Evolutionary conservation across 768 basidiomycete species (phyloP), one percentile per base, ranked within the genome.

Genomic region (Calocybe cyanea): DNA sequence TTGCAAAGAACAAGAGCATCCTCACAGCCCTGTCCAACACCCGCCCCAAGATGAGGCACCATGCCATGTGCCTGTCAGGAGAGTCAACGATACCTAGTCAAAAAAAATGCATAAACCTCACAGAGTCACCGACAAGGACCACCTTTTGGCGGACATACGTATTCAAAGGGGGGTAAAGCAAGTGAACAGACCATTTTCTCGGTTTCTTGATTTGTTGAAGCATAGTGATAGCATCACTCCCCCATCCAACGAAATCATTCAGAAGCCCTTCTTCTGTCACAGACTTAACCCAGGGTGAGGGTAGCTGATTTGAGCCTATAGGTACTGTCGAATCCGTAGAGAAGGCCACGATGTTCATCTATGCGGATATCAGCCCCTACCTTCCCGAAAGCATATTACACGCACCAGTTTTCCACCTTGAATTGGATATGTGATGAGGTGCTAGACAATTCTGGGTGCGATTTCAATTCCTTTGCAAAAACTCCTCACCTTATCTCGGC

Each of bases 1-100:
- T 67, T 62, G 31, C 67, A 69, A 3, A 83, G 59, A 4, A 75
- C 56, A 36, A 71, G 69, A 0, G 70, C 73, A 48, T 81, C 81
- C 53, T 82, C 80, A 21, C 81, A 68, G 1, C 77, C 80, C 61
- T 82, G 80, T 7, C 80, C 76, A 7, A 75, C 77, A 1, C 80
- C 80, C 0, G 78, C 70, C 2, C 78, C 79, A 8, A 81, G 61
- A 57, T 81, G 78, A 0, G 81, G 79, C 25, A 71, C 53, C 80
- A 81, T 81, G 0, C 64, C 77, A 53, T 82, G 80, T 7, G 80
- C 80, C 73, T 73, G n/a, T 13, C 13, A 35, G 32, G 35, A 43
- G 25, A 13, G 20, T 39, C 17, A 14, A 23, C 15, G 34, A 25
- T 3, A 39, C 18, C 34, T 9, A 19, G 9, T 13, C 38, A 6